Conservation (phyloP, 805 yeast species). For the Priceomyces castillae region DNA sequence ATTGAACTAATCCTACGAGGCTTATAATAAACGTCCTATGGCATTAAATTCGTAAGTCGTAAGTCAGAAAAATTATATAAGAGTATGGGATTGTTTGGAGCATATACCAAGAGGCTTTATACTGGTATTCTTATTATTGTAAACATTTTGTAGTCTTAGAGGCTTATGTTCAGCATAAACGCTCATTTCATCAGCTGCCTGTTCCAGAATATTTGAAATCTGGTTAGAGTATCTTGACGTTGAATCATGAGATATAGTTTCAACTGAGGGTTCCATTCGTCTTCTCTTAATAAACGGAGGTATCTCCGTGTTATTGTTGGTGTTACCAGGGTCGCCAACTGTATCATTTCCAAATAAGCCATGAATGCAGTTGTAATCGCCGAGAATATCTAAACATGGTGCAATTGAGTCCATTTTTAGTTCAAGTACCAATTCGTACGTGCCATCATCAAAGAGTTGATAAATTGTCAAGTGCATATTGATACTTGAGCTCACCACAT, state of each 20-base stretch:
- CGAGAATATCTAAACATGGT: slow-evolving; percentile 6
- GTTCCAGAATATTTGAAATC: not conserved
- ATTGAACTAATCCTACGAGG: no score
- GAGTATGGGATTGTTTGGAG: not conserved
- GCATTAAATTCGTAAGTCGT: not conserved
- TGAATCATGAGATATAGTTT: not conserved
- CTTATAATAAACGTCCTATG: no score
- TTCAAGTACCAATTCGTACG: slow-evolving; percentile 14
- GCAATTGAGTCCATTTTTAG: slow-evolving; percentile 13
- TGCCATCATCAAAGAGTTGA: slow-evolving; percentile 19
- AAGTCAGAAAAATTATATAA: not conserved
- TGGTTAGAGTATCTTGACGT: not conserved
- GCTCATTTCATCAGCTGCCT: not conserved
- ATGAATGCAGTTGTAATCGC: slow-evolving; percentile 1
- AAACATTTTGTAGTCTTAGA: not conserved
- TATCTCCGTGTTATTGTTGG: not conserved
- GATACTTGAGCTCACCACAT: slow-evolving; percentile 19
- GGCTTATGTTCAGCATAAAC: not conserved
- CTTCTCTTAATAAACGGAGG: not conserved
- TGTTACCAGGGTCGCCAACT: not conserved
- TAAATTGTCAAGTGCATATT: slow-evolving; percentile 22
- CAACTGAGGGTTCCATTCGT: not conserved
- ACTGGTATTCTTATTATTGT: not conserved
- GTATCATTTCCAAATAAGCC: slow-evolving; percentile 3
- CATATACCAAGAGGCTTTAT: not conserved